Evolutionary conservation across 2,329 filamentous ascomycete species (phyloP).

Genomic region (Fusarium temperatum): DNA sequence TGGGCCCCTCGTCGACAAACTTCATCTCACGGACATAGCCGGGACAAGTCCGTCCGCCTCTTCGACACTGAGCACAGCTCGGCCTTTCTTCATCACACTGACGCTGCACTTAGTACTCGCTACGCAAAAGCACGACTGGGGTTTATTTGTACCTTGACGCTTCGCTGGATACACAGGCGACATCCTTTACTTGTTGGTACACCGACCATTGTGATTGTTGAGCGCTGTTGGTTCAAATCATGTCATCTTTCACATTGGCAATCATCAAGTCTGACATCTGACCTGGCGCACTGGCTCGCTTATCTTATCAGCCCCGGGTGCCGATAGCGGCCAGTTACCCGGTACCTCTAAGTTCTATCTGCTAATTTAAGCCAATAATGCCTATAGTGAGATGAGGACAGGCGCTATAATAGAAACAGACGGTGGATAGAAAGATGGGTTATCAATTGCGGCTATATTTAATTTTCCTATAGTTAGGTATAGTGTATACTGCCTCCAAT

Average conservation of each 20-base stretch:
- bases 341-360: background rate
- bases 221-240: background rate
- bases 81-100: background rate
- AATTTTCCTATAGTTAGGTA: no score
- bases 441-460: no score
- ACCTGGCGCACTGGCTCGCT: background rate
- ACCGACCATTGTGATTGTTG: background rate
- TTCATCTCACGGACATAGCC: background rate
- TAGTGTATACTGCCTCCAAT: no score
- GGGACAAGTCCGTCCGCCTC: background rate
- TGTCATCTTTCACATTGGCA: background rate
- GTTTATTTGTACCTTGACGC: background rate
- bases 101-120: accelerated
- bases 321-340: background rate
- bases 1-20: background rate
- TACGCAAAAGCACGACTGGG: accelerated
- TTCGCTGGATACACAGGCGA: background rate
- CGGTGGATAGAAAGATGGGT: no score
- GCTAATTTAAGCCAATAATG: no score
- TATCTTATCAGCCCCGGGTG: background rate
- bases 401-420: no score
- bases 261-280: background rate
- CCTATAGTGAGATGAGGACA: no score
- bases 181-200: background rate
- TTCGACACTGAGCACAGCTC: background rate